Base-by-base conservation (phyloP, 2,329 filamentous ascomycete genomes). In the Plenodomus biglobosus region DNA sequence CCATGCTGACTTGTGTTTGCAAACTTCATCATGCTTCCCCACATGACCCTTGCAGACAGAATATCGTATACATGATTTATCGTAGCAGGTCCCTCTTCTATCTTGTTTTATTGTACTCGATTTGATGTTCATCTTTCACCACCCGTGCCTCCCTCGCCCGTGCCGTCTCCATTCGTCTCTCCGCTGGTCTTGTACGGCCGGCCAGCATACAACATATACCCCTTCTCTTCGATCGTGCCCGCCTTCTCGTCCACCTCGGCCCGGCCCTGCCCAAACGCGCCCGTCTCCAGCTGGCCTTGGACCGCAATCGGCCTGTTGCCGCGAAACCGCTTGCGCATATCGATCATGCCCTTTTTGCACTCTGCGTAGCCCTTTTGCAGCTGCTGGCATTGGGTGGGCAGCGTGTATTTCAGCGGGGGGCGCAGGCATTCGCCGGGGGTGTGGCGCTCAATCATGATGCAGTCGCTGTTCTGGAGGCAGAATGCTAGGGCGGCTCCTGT, bases 301-400 rank as follows among this genome's bases (percentile, higher is more conserved):
- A 72, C 61, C 17, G 62, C 80, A 57, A 95, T 85, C 44, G 94
- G 91, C 71, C 90, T 84, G 77, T 97, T 97, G 49, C 94, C 94
- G 46, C 94, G 84, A 75, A 99, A 97, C 27, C 94, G 87, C 78
- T 97, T 97, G 72, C 94, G 89, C 94, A 99, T 99, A 73, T 99
- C 94, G 62, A 97, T 88, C 84, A 95, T 85, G 58, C 94, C 94
- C 58, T 92, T 88, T 68, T 95, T 95, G 82, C 94, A 99, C 70
- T 96, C 90, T 71, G 90, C 88, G 65, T 95, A 94, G 38, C 91
- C 68, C 72, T 90, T 92, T 72, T 92, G 90, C 51, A 99, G 82
- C 74, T 96, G 92, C 70, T 92, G 90, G 76, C 94, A 99, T 74
- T 87, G 86, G 19, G 83, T 86, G 17, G 94, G 92, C 13, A 99